Evolutionary conservation across 495 filamentous ascomycete species (phyloP), one percentile per base, ranked within the genome.

Genomic region (Hypoxylon fragiforme): DNA sequence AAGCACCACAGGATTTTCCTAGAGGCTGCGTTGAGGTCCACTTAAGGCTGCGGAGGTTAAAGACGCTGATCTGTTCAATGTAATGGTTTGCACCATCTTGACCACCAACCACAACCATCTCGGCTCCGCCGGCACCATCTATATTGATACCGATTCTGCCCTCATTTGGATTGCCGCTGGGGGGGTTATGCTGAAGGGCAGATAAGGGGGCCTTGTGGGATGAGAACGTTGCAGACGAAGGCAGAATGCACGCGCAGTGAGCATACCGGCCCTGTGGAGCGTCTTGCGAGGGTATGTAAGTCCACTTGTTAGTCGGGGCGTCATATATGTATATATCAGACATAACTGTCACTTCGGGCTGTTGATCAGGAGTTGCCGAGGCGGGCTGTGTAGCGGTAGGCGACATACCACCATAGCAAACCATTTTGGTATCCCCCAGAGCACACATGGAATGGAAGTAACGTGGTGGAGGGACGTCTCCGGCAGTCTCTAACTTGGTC

Each of bases 321-420:
- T 98, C 94, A 64, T 88, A 97, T 5, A 98, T 91, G 69, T 97
- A 90, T 46, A 98, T 92, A 75, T 98, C 94, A 7, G 91, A 95
- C 91, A 97, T 96, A 46, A 98, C 94, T 3, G 92, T 85, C 6
- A 97, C 88, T 68, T 97, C 94, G 19, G 89, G 85, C 57, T 94
- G 90, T 19, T 83, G 72, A 38, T 92, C 90, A 54, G 81, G 77
- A 0, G 78, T 71, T 43, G 74, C 61, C 48, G 67, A 40, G 64
- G 69, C 67, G 44, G 76, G 63, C 70, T 83, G 57, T 35, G 68
- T 74, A 5, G 81, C 73, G 3, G 85, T 84, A 9, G 91, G 92
- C 4, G 92, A 96, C 94, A 98, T 98, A 38, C 94, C 94, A 37
- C 94, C 94, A 73, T 96, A 98, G 70, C 92, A 96, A 2, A 98